Conservation (phyloP, 352 stramenopile genomes). For the Globisporangium canariense region DNA sequence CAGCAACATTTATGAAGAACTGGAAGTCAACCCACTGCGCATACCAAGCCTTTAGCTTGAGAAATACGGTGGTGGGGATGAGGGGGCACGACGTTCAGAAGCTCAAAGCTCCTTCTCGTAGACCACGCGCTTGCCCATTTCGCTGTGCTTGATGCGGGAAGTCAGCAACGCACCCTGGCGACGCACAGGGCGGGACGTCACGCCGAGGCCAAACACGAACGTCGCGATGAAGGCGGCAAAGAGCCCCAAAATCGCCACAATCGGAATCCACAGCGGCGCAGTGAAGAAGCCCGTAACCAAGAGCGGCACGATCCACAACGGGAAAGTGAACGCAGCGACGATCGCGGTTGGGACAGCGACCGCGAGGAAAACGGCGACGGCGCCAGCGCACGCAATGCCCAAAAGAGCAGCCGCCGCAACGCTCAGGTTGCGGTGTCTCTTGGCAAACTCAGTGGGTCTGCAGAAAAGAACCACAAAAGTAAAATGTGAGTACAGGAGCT, state of each 20-base stretch:
- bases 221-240: conserved; percentile 67
- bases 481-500: not conserved
- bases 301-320: conserved; percentile 84
- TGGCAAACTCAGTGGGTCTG: conserved; percentile 58
- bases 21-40: no score
- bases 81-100: not conserved
- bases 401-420: conserved; percentile 52
- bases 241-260: conserved; percentile 54
- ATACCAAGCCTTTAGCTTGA: not conserved
- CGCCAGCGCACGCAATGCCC: conserved; percentile 46
- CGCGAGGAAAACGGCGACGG: conserved; percentile 55
- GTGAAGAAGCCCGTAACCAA: conserved; percentile 74
- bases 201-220: conserved; percentile 70
- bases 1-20: not conserved
- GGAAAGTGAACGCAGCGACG: conserved; percentile 74
- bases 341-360: conserved; percentile 66
- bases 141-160: conserved; percentile 78
- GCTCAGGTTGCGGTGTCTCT: conserved; percentile 75
- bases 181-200: conserved; percentile 72
- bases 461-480: not conserved
- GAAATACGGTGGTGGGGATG: not conserved
- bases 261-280: conserved; percentile 70
- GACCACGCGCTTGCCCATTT: conserved; percentile 77
- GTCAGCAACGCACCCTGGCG: conserved; percentile 70
- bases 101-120: conserved; percentile 73